phyloP scores from a whole-genome alignment of 768 basidiomycete species.

The Lactifluus subvellereus region DNA sequence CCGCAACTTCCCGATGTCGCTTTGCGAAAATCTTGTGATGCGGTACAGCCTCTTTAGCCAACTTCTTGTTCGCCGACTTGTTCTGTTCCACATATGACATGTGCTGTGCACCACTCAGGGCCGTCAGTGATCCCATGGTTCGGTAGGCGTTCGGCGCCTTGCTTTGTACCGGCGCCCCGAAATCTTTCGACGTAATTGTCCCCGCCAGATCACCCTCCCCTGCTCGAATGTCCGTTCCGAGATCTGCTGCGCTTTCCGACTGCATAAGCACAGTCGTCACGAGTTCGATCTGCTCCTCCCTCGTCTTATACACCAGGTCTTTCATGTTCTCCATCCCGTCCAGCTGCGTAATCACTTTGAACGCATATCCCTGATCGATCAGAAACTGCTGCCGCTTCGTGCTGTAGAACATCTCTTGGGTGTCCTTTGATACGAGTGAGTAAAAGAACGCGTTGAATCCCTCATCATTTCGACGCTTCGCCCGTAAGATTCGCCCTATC shows the following conservation, averaged over 20 bases:
- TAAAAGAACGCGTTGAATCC: constrained; percentile 99
- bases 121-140: constrained; percentile 74
- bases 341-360: constrained; percentile 98
- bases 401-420: constrained; percentile 99
- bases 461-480: constrained; percentile 96
- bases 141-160: constrained; percentile 66
- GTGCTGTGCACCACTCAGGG: constrained; percentile 82
- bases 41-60: constrained; percentile 47
- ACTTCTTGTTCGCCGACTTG: constrained; percentile 81
- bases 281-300: constrained; percentile 92
- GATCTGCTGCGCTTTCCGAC: constrained; percentile 85
- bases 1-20: constrained; percentile 69
- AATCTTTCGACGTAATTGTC: constrained; percentile 81
- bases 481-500: constrained; percentile 88
- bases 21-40: constrained; percentile 78
- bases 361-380: constrained; percentile 98
- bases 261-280: constrained; percentile 89
- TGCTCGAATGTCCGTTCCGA: constrained; percentile 77
- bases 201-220: constrained; percentile 82
- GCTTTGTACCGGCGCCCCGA: constrained; percentile 48
- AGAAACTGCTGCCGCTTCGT: constrained; percentile 98
- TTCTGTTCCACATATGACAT: constrained; percentile 94
- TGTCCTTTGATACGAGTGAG: constrained; percentile 97
- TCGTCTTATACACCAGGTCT: constrained; percentile 86
- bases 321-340: constrained; percentile 84